Conservation (phyloP, 2,329 filamentous ascomycete genomes). For the Aspergillus niger region DNA sequence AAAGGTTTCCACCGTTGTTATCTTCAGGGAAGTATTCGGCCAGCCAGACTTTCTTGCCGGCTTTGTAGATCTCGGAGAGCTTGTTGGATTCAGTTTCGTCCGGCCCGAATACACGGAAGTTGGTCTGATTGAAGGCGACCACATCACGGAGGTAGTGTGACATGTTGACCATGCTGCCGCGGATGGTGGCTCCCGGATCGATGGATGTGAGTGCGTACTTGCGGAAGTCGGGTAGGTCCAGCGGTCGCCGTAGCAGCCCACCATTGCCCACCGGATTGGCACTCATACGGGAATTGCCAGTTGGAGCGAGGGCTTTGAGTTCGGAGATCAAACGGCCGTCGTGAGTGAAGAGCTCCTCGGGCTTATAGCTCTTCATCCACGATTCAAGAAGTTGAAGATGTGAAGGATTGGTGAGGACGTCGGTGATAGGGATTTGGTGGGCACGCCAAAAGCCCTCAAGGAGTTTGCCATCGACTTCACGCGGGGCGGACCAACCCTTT, state of each 20-base stretch:
- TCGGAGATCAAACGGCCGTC: slow-evolving; percentile 65
- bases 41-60: slow-evolving; percentile 78
- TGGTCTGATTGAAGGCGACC: slow-evolving; percentile 63
- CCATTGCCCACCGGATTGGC: slow-evolving; percentile 76
- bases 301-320: slow-evolving; percentile 65
- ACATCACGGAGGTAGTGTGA: slow-evolving; percentile 68
- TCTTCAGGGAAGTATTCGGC: slow-evolving; percentile 78
- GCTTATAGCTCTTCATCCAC: slow-evolving; percentile 77
- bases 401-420: slow-evolving; percentile 64
- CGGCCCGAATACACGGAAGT: slow-evolving; percentile 75
- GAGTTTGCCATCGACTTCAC: slow-evolving; percentile 69
- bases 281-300: slow-evolving; percentile 70
- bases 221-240: slow-evolving; percentile 70
- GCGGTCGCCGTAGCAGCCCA: slow-evolving; percentile 65
- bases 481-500: slow-evolving; percentile 78
- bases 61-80: slow-evolving; percentile 69
- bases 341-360: slow-evolving; percentile 68
- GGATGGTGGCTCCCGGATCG: slow-evolving; percentile 58
- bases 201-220: slow-evolving; percentile 66
- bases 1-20: slow-evolving; percentile 71
- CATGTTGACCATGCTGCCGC: slow-evolving; percentile 70
- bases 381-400: slow-evolving; percentile 70
- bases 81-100: slow-evolving; percentile 85
- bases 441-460: slow-evolving; percentile 77
- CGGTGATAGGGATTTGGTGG: slow-evolving; percentile 75